A percentile compares a stretch with the other conserved stretches of the same genome.
Conservation (phyloP, 176 grass and related monocot species). For the Oryza rufipogon region DNA sequence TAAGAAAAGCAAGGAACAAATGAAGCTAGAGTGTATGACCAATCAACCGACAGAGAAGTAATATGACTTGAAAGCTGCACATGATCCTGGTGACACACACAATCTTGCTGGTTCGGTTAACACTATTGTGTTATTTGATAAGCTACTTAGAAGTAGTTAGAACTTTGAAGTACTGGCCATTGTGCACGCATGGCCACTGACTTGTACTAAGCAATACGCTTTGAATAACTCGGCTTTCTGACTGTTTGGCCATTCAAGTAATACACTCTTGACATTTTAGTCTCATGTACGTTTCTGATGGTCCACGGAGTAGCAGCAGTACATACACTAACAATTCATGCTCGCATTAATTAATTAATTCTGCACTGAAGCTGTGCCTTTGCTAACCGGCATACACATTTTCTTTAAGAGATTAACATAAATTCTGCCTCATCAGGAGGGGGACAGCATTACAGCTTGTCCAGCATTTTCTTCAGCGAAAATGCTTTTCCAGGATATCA, state of each 20-base stretch:
- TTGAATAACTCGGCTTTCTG: not conserved
- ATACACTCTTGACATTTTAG: too few relatives aligned
- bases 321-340: too few relatives aligned
- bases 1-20: not conserved
- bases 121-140: not conserved
- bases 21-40: too few relatives aligned
- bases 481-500: not conserved
- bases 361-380: too few relatives aligned
- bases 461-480: too few relatives aligned
- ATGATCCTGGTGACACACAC: too few relatives aligned
- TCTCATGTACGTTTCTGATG: not conserved
- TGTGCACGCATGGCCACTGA: not conserved
- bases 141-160: not conserved
- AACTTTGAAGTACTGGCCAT: not conserved
- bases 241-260: not conserved
- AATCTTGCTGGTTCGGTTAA: not conserved
- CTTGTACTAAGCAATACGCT: not conserved
- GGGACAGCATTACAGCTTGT: not conserved
- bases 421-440: not conserved
- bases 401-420: not conserved
- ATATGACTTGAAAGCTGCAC: too few relatives aligned
- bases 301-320: not conserved
- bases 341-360: too few relatives aligned
- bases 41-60: too few relatives aligned
- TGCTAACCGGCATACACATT: too few relatives aligned